These are phyloP conservation scores for Candida montana DNA, from an alignment of 805 yeast species.

Conservation along the genomic window DNA sequence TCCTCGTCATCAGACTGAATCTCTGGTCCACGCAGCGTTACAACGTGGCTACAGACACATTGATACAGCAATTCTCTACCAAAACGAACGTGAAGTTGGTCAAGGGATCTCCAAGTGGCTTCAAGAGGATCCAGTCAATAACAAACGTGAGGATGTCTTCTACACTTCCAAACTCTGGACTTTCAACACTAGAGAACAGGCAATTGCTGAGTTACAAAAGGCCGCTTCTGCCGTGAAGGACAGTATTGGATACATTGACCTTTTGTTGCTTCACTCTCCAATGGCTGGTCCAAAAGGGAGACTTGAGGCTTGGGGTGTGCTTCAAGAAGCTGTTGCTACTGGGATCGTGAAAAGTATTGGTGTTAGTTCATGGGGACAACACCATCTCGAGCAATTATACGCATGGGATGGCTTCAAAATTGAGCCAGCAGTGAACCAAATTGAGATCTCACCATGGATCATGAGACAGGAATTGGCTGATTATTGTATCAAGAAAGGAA, in stretches of 20 bases:
- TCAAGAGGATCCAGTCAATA: slow-evolving; percentile 36
- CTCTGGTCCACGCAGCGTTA: slow-evolving; percentile 52
- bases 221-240: slow-evolving; percentile 48
- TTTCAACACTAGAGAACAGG: slow-evolving; percentile 36
- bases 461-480: slow-evolving; percentile 36
- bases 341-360: slow-evolving; percentile 67
- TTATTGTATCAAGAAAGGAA: slow-evolving; percentile 40
- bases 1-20: slow-evolving; percentile 32
- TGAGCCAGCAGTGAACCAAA: slow-evolving; percentile 72
- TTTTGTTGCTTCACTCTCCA: slow-evolving; percentile 67
- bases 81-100: slow-evolving; percentile 57
- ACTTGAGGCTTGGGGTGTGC: slow-evolving; percentile 63
- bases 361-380: slow-evolving; percentile 65
- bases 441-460: slow-evolving; percentile 52
- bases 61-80: slow-evolving; percentile 66
- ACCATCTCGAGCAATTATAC: slow-evolving; percentile 59
- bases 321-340: slow-evolving; percentile 65
- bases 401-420: slow-evolving; percentile 50
- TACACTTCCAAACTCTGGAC: slow-evolving; percentile 77
- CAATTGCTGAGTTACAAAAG: slow-evolving; percentile 52
- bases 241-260: slow-evolving; percentile 61
- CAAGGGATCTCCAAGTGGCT: slow-evolving; percentile 53
- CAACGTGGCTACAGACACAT: slow-evolving; percentile 66
- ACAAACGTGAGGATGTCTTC: slow-evolving; percentile 45
- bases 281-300: slow-evolving; percentile 46